Evolutionary conservation across 108 stramenopile genomes (phyloP).

Genomic region (Cyclotella cryptica): DNA sequence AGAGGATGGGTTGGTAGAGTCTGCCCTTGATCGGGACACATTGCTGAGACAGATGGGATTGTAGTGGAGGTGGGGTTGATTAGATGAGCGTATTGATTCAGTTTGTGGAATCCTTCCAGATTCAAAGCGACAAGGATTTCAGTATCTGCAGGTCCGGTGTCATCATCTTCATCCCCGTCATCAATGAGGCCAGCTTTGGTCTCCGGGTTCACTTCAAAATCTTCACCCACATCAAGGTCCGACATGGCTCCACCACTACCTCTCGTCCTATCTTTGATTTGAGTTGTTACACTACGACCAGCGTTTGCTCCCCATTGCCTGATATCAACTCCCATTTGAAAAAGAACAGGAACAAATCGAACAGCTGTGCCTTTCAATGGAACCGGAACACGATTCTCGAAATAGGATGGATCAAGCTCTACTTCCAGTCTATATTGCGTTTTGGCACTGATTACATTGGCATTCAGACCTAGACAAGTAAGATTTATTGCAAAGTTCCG

Average conservation of each 20-base stretch:
- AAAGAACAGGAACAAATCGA: constrained; percentile 83
- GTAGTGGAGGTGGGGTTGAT: constrained; percentile 53
- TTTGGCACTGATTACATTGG: constrained; percentile 20
- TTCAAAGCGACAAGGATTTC: constrained; percentile 86
- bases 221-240: constrained; percentile 10
- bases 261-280: constrained; percentile 58
- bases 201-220: constrained; percentile 29
- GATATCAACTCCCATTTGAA: constrained; percentile 92
- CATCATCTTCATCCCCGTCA: constrained; percentile 73
- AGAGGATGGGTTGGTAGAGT: constrained; percentile 69
- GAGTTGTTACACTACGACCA: constrained; percentile 60
- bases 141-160: constrained; percentile 77
- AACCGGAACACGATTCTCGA: constrained; percentile 68
- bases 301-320: constrained; percentile 87
- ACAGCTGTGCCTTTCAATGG: constrained; percentile 64
- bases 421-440: constrained; percentile 70
- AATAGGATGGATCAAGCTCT: constrained; percentile 72
- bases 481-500: constrained; percentile 13
- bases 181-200: constrained; percentile 57
- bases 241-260: constrained; percentile 4
- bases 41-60: constrained; percentile 26
- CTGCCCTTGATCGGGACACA: constrained; percentile 36
- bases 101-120: constrained; percentile 82
- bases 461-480: constrained; percentile 13
- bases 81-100: constrained; percentile 85